These are phyloP conservation scores for Xylaria multiplex DNA, from an alignment of 2,329 filamentous ascomycete genomes.

Conservation along the genomic window DNA sequence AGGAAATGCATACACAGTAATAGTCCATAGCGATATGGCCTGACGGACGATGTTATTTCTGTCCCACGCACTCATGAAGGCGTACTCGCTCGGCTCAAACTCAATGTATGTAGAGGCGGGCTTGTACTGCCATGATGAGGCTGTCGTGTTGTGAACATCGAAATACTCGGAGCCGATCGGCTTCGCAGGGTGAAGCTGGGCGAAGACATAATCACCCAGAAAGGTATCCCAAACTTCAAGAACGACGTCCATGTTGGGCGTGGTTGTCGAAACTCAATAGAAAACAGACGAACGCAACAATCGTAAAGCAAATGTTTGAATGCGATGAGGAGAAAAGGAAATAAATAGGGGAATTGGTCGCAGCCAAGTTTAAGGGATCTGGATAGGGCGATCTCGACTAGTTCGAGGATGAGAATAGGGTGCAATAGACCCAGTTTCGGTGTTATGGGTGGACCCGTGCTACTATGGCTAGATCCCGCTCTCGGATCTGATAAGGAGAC, in stretches of 20 bases:
- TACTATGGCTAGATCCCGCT: conserved; percentile 6
- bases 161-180: conserved; percentile 60
- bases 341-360: not conserved
- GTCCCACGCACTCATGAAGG: conserved; percentile 80
- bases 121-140: conserved; percentile 72
- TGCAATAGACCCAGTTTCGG: conserved; percentile 18
- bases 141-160: conserved; percentile 58
- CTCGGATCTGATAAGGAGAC: conserved; percentile 28
- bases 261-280: conserved; percentile 18
- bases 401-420: not conserved
- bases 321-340: conserved; percentile 1
- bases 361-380: not conserved
- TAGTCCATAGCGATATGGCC: conserved; percentile 77
- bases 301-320: not conserved
- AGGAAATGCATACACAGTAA: conserved; percentile 76
- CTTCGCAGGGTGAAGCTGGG: conserved; percentile 71
- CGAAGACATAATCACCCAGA: conserved; percentile 82
- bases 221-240: conserved; percentile 87
- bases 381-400: conserved; percentile 14
- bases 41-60: conserved; percentile 84
- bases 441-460: conserved; percentile 24
- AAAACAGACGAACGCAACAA: conserved; percentile 15
- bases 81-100: conserved; percentile 76
- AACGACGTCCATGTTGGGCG: conserved; percentile 83
- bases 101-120: conserved; percentile 77